phyloP scores from a whole-genome alignment of 352 stramenopile species.

The Paralagenidium karlingii region DNA sequence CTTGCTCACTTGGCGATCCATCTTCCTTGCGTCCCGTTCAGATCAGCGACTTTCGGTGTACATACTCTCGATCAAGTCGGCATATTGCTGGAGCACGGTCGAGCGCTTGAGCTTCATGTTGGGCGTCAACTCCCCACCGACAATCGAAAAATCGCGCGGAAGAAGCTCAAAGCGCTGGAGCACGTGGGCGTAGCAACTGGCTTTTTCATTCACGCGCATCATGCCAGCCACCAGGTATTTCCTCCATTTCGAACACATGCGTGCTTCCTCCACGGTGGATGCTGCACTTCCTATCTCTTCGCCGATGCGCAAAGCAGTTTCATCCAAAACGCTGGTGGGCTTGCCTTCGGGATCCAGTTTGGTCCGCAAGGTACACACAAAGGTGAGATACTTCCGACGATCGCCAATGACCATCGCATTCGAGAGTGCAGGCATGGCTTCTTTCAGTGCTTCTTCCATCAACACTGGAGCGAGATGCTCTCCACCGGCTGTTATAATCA shows the following conservation, averaged over 20 bases:
- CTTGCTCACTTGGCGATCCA: too few relatives aligned
- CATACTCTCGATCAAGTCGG: conserved; percentile 72
- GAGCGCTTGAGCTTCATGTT: conserved; percentile 91
- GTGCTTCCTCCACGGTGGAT: conserved; percentile 61
- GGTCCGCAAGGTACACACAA: conserved; percentile 73
- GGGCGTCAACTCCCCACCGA: conserved; percentile 83
- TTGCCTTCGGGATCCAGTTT: conserved; percentile 39
- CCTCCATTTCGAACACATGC: conserved; percentile 45
- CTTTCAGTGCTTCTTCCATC: conserved; percentile 83
- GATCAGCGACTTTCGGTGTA: too few relatives aligned
- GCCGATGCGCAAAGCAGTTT: conserved; percentile 44
- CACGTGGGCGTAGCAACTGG: conserved; percentile 33
- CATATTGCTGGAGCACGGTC: conserved; percentile 83
- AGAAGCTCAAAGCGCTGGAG: conserved; percentile 77
- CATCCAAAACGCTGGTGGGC: conserved; percentile 64
- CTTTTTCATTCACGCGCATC: conserved; percentile 38
- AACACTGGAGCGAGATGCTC: conserved; percentile 86
- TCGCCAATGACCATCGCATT: conserved; percentile 88
- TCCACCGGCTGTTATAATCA: conserved; percentile 88
- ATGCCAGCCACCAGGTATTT: conserved; percentile 72
- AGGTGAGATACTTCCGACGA: conserved; percentile 82
- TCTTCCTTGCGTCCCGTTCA: too few relatives aligned
- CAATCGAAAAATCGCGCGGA: conserved; percentile 72
- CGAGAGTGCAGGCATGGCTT: conserved; percentile 53
- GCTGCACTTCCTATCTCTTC: conserved; percentile 44